Evolutionary conservation across 2,329 filamentous ascomycete species (phyloP), one percentile per base, ranked within the genome.

Genomic region (Talaromyces sp.): DNA sequence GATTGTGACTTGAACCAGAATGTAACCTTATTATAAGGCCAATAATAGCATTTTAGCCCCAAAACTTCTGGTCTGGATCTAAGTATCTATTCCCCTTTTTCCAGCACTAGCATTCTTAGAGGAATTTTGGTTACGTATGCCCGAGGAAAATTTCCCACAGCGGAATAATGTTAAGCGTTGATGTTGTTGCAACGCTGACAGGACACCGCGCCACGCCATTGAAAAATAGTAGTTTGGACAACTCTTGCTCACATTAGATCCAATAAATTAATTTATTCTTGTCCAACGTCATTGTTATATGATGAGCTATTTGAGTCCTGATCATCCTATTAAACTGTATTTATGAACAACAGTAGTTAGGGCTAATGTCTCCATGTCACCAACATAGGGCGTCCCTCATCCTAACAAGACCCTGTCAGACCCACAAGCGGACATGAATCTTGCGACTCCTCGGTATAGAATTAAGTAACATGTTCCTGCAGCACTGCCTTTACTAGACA

Each of bases 131-230:
- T 34, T 54, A 54, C 17, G 51, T 34, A 54, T 22, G 51, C 10
- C 51, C 6, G 1, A 34, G 5, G n/a, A 10, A 19, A 19, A 19
- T 54, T 53, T 19, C 29, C 19, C 51, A 54, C 29, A 22, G 51
- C 51, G 29, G 51, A 34, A 34, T 54, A 22, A 22, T 54, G 27
- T 13, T 22, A 54, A 54, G 17, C 4, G 49, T 10, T 54, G 7
- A 19, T 29, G 47, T 36, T 29, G 47, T 36, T 62, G 47, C 17
- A 62, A 62, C 60, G 60, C 60, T 62, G 60, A 62, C 60, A 43
- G 31, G 31, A 38, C 31, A 56, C 19, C 47, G 34, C 34, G 34
- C 17, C 38, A 54, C 38, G 31, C 59, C 10, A 22, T n/a, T 38
- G 8, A 36, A 8, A 36, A n/a, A 56, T 22, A n/a, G 51, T 2